These are phyloP conservation scores for Tetrahymena thermophila DNA, from an alignment of 73 alveolate genomes.

Conservation along the genomic window DNA sequence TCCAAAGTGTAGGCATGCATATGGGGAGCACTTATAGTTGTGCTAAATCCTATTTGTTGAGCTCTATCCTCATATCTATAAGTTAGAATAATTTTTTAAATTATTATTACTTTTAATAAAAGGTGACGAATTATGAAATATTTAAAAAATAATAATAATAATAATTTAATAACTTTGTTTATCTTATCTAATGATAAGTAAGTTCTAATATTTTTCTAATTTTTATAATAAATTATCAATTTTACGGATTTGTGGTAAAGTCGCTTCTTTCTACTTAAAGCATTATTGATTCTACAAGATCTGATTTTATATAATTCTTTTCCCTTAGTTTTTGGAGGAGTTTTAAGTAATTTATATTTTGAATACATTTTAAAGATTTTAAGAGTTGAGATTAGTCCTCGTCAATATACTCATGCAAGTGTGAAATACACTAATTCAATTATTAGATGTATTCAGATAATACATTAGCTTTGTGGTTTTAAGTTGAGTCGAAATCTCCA, in stretches of 20 bases:
- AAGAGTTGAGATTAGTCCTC: background rate
- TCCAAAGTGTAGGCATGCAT: slow-evolving; percentile 90
- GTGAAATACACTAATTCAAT: background rate
- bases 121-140: background rate
- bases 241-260: background rate
- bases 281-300: background rate
- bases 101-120: background rate
- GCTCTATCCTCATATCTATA: slow-evolving; percentile 69
- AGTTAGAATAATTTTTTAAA: background rate
- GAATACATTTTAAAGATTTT: background rate
- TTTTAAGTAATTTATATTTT: background rate
- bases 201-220: no score
- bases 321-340: background rate
- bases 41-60: slow-evolving; percentile 59
- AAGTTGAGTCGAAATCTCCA: background rate
- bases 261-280: background rate
- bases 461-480: background rate
- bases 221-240: no score
- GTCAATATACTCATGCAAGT: background rate
- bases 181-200: no score
- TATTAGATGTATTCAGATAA: background rate
- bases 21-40: slow-evolving; percentile 91
- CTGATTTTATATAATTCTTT: background rate
- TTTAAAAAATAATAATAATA: no score
- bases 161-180: no score